Evolutionary conservation across 495 filamentous ascomycete genomes (phyloP).

Genomic region (Pyronema domesticum): DNA sequence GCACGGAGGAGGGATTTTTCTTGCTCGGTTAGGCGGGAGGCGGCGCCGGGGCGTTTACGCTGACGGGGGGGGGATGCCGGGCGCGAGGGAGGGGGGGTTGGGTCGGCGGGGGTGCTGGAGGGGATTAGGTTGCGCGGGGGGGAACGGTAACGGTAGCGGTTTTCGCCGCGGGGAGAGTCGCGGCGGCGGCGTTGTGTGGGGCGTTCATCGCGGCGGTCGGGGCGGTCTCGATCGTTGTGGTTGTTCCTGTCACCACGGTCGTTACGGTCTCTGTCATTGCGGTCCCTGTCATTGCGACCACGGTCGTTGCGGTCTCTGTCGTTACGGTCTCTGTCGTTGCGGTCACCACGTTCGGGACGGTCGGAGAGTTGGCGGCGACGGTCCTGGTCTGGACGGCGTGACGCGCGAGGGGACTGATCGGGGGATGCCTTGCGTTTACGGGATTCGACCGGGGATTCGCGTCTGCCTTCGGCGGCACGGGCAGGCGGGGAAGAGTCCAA

Average conservation of each 20-base stretch:
- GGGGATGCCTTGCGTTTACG: constrained; percentile 4
- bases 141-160: constrained; percentile 14
- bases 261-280: neutral
- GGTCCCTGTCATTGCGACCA: neutral
- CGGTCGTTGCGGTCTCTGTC: neutral
- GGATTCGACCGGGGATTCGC: neutral
- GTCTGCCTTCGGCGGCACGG: neutral
- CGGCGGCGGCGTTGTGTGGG: neutral
- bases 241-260: neutral
- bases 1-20: constrained; percentile 52
- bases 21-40: constrained; percentile 53
- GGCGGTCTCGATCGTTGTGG: neutral
- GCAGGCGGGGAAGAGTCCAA: neutral
- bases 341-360: neutral
- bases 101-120: constrained; percentile 4
- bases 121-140: constrained; percentile 15
- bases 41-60: constrained; percentile 72
- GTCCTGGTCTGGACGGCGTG: neutral
- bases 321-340: neutral
- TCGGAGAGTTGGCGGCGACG: neutral
- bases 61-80: constrained; percentile 36
- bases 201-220: neutral
- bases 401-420: neutral
- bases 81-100: constrained; percentile 22
- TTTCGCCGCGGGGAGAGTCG: neutral